Evolutionary conservation across 2,329 filamentous ascomycete species (phyloP).

Genomic region (Penicillium sp.): DNA sequence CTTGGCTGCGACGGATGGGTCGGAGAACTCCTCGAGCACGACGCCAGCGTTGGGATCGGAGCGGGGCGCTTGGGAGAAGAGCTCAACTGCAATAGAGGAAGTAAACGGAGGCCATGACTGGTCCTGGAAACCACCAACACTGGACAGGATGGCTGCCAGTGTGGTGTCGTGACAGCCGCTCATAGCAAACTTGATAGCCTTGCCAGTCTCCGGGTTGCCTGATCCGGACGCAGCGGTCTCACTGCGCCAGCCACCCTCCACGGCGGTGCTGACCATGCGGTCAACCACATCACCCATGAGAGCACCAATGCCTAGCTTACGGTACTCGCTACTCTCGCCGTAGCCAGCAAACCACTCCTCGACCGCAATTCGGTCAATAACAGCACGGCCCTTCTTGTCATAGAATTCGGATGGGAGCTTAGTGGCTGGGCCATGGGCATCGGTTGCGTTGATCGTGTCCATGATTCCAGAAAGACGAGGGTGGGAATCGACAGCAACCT

Average conservation of each 20-base stretch:
- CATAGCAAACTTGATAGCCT: conserved; percentile 67
- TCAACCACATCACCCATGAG: conserved; percentile 79
- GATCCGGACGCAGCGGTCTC: conserved; percentile 52
- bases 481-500: conserved; percentile 77
- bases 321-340: conserved; percentile 78
- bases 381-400: conserved; percentile 65
- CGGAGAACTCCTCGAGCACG: conserved; percentile 24
- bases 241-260: conserved; percentile 54
- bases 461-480: conserved; percentile 86
- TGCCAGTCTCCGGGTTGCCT: conserved; percentile 35
- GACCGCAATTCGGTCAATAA: conserved; percentile 69
- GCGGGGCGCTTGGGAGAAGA: conserved; percentile 62
- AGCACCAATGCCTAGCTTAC: conserved; percentile 80
- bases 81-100: conserved; percentile 83
- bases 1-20: conserved; percentile 23
- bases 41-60: conserved; percentile 14
- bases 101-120: conserved; percentile 89
- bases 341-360: conserved; percentile 96
- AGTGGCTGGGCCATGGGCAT: conserved; percentile 78
- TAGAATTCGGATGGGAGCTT: conserved; percentile 84
- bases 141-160: conserved; percentile 72
- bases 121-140: conserved; percentile 72
- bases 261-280: conserved; percentile 65
- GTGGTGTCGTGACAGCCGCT: conserved; percentile 94
- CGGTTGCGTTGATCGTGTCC: conserved; percentile 88